A percentile compares a stretch with the other conserved stretches of the same genome.
These are phyloP conservation scores for Tolypocladium paradoxum DNA, from an alignment of 2,329 filamentous ascomycete genomes.

Conservation along the genomic window DNA sequence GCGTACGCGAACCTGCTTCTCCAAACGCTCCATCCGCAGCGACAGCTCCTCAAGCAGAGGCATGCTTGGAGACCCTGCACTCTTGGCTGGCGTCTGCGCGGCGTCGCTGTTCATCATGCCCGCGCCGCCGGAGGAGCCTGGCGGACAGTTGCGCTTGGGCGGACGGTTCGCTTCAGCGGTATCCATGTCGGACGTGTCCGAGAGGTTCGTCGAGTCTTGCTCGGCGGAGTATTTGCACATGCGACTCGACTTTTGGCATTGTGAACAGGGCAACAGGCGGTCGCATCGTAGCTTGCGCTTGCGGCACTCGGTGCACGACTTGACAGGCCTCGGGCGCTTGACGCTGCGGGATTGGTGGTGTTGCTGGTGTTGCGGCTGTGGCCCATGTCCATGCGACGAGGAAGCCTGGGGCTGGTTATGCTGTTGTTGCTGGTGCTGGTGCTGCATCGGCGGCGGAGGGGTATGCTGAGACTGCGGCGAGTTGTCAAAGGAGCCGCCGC, in stretches of 20 bases:
- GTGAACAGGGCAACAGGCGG: slow-evolving; percentile 43
- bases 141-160: slow-evolving; percentile 25
- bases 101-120: slow-evolving; percentile 13
- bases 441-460: background rate
- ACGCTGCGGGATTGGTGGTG: slow-evolving; percentile 32
- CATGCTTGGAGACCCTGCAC: slow-evolving; percentile 19
- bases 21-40: slow-evolving; percentile 41
- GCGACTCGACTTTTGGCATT: slow-evolving; percentile 47
- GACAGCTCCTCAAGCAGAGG: slow-evolving; percentile 36
- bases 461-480: background rate
- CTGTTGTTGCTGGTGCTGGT: slow-evolving; percentile 3
- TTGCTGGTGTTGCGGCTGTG: slow-evolving; percentile 15
- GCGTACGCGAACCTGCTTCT: slow-evolving; percentile 35
- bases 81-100: slow-evolving; percentile 15
- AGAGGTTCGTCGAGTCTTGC: slow-evolving; percentile 34
- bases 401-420: slow-evolving; percentile 4
- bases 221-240: slow-evolving; percentile 41
- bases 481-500: slow-evolving; percentile 4
- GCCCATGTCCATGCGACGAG: slow-evolving; percentile 6
- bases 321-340: slow-evolving; percentile 43
- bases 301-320: slow-evolving; percentile 45
- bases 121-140: slow-evolving; percentile 12
- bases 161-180: slow-evolving; percentile 20
- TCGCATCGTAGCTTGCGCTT: slow-evolving; percentile 48
- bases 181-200: slow-evolving; percentile 37